phyloP scores from a whole-genome alignment of 352 stramenopile species.

The Globisporangium alternatum region DNA sequence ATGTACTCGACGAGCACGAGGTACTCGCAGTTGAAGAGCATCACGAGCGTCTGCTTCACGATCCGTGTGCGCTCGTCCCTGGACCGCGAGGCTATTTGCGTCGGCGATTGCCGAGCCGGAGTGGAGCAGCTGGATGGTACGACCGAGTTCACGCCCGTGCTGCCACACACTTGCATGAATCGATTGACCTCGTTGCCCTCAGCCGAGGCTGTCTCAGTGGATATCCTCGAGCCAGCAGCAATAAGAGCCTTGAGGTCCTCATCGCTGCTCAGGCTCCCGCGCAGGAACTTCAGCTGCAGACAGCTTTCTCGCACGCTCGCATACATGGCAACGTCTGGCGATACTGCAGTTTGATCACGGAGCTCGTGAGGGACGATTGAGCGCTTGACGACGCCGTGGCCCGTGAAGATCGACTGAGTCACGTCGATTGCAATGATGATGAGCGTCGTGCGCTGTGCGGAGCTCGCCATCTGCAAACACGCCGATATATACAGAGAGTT shows the following conservation, averaged over 20 bases:
- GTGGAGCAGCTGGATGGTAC: not conserved
- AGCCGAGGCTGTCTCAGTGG: not conserved
- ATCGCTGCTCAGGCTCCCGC: not conserved
- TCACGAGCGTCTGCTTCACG: constrained; percentile 4
- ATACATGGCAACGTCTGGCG: not conserved
- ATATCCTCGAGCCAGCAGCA: not conserved
- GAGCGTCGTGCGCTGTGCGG: not conserved
- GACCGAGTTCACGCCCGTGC: not conserved
- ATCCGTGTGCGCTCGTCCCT: not conserved
- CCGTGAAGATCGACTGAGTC: not conserved
- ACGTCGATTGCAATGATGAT: constrained; percentile 3
- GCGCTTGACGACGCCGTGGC: not conserved
- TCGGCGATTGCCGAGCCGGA: not conserved
- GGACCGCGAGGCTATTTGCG: not conserved
- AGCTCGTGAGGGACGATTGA: constrained; percentile 10
- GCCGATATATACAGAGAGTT: constrained; percentile 36
- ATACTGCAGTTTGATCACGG: not conserved
- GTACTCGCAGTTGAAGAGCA: constrained; percentile 25
- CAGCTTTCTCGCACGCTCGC: not conserved
- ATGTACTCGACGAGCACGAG: constrained; percentile 26
- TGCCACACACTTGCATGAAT: not conserved
- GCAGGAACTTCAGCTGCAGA: constrained; percentile 4
- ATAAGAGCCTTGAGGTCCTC: not conserved
- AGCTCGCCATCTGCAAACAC: constrained; percentile 26
- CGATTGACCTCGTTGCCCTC: not conserved